Percentiles rank a stretch among this genome's conserved stretches.
Conservation (phyloP, 176 grass and related monocot species). For the Phragmites australis region DNA sequence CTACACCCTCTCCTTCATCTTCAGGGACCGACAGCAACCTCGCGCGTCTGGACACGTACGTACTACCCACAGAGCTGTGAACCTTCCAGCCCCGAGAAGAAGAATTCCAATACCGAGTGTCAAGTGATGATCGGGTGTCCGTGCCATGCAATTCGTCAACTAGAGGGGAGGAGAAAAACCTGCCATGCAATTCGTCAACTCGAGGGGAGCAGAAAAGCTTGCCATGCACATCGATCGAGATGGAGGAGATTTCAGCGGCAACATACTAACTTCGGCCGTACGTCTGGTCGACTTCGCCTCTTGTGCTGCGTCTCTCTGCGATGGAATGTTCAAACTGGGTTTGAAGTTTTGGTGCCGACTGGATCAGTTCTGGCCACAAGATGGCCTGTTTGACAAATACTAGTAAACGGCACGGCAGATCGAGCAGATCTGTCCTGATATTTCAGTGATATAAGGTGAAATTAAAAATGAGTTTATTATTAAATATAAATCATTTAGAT, state of each 20-base stretch:
- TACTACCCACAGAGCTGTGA: not conserved
- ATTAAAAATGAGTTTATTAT: no score
- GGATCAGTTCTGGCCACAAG: not conserved
- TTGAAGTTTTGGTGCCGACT: slow-evolving; percentile 10
- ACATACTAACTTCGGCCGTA: slow-evolving; percentile 28
- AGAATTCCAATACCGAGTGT: not conserved
- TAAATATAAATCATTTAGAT: no score
- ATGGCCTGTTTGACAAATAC: slow-evolving; percentile 9
- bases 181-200: not conserved
- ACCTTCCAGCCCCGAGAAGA: not conserved
- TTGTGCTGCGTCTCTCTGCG: no score
- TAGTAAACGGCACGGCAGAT: not conserved
- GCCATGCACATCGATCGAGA: not conserved
- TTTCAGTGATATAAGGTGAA: no score
- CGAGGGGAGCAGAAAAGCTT: not conserved
- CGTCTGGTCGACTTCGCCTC: slow-evolving; percentile 18
- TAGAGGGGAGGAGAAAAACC: not conserved
- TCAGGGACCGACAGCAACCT: not conserved
- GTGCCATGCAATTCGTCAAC: not conserved
- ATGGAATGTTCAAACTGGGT: slow-evolving; percentile 21
- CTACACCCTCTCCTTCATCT: not conserved
- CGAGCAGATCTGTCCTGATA: no score
- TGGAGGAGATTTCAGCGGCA: not conserved
- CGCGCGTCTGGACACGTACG: not conserved
- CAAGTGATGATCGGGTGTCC: not conserved